Evolutionary conservation across 352 stramenopile genomes (phyloP).

Genomic region (Globisporangium cederbergense): DNA sequence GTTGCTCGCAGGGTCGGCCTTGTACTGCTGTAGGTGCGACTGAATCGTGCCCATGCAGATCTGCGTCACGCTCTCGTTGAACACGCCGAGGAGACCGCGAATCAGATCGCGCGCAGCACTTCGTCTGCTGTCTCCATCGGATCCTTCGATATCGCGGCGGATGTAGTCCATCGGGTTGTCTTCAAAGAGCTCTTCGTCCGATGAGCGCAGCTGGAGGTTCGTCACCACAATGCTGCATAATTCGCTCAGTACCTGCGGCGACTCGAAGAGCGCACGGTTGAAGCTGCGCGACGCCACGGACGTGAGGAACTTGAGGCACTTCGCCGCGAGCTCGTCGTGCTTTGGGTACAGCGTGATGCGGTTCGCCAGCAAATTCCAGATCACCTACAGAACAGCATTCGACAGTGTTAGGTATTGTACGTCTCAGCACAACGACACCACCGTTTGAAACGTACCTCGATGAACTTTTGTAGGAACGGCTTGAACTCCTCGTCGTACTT

Average conservation of each 20-base stretch:
- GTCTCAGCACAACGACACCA: not conserved
- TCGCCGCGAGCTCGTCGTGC: conserved; percentile 95
- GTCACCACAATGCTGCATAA: conserved; percentile 98
- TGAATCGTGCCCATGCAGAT: conserved; percentile 92
- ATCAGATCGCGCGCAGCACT: conserved; percentile 95
- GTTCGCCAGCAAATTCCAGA: conserved; percentile 76
- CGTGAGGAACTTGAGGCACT: conserved; percentile 97
- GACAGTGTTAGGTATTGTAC: not conserved
- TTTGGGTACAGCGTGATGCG: conserved; percentile 82
- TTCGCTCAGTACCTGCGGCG: conserved; percentile 73
- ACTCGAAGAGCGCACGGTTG: conserved; percentile 89
- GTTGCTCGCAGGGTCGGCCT: conserved; percentile 74
- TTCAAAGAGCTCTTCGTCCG: conserved; percentile 97
- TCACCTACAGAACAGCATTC: conserved; percentile 21
- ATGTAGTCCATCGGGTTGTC: conserved; percentile 99
- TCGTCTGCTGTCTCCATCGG: conserved; percentile 94
- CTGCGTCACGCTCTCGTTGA: conserved; percentile 91
- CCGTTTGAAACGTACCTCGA: conserved; percentile 30
- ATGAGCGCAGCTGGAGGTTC: conserved; percentile 96
- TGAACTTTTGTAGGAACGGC: conserved; percentile 94
- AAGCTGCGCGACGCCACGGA: conserved; percentile 94
- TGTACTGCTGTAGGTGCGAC: conserved; percentile 91
- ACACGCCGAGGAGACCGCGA: conserved; percentile 92
- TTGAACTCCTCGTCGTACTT: conserved; percentile 99
- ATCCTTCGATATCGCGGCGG: conserved; percentile 96